phyloP scores from a whole-genome alignment of 192 early-diverging fungal species.

The Glomus cerebriforme region DNA sequence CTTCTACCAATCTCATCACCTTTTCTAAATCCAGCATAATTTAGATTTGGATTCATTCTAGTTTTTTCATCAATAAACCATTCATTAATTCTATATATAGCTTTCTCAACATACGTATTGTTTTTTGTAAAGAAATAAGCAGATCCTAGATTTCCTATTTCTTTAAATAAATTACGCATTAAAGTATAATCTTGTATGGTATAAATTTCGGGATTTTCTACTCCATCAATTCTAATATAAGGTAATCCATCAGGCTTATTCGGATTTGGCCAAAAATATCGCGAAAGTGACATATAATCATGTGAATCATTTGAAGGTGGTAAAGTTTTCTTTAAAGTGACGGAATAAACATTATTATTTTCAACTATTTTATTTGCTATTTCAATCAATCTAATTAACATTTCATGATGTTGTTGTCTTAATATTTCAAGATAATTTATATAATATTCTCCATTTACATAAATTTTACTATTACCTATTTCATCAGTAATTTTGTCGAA shows the following conservation, averaged over 20 bases:
- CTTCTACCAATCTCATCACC: slow-evolving; percentile 41
- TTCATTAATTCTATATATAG: slow-evolving; percentile 38
- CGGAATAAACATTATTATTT: slow-evolving; percentile 51
- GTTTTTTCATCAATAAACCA: slow-evolving; percentile 63
- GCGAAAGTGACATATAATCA: slow-evolving; percentile 59
- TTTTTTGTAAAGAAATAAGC: slow-evolving; percentile 58
- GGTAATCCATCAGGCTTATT: slow-evolving; percentile 43
- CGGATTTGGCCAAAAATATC: slow-evolving; percentile 60
- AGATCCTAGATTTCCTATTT: slow-evolving; percentile 47
- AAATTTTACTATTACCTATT: background rate
- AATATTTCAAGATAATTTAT: background rate
- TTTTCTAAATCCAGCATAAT: slow-evolving; percentile 53
- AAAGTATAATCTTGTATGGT: slow-evolving; percentile 45
- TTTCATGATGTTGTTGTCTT: slow-evolving; percentile 10
- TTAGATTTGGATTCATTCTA: slow-evolving; percentile 62
- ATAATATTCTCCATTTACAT: background rate
- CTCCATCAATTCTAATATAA: slow-evolving; percentile 53
- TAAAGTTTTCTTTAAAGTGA: slow-evolving; percentile 46
- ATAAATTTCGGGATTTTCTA: slow-evolving; percentile 55
- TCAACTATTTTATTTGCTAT: slow-evolving; percentile 36
- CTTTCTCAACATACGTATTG: slow-evolving; percentile 46
- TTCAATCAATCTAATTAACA: background rate
- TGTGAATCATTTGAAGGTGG: slow-evolving; percentile 52
- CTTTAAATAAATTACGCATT: slow-evolving; percentile 42
- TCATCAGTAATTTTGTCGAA: background rate